Evolutionary conservation across 805 yeast genomes (phyloP), one percentile per base, ranked within the genome.

Genomic region (Teunomyces gatunensis): DNA sequence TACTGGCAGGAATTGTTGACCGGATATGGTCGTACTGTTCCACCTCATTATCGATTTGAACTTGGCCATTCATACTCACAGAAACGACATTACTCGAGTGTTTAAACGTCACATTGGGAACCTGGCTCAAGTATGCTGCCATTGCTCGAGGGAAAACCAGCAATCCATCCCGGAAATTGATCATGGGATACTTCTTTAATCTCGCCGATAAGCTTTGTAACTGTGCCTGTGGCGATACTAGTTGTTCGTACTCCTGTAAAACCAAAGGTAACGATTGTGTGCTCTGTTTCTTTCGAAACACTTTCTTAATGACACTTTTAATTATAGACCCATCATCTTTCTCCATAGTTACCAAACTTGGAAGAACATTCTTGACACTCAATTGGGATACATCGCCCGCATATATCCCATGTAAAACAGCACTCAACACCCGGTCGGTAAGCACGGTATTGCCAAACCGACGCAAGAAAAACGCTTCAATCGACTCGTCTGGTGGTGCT

Each of bases 381-480:
- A 92, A 65, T 47, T 78, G 70, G 5, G 74, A 58, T 1, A 82
- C 74, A 63, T 91, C 96, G 1, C 76, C 76, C 1, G 96, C 97
- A 64, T 90, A 92, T 1, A 94, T 83, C 0, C 99, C 99, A 59
- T 90, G 89, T 61, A 86, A 73, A 3, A 90, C 68, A 0, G 96
- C 98, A 64, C 96, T 87, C 17, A 87, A 67, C 11, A 92, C 66
- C 44, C 87, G 83, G 48, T 68, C 69, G 3, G 77, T 70, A 4
- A 85, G 64, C 2, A 70, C 46, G 6, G 72, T 70, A 7, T 54
- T 58, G 2, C 91, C 91, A 60, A 90, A 84, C 50, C 97, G 67
- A 53, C 97, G 71, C 2, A 69, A 59, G 30, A 91, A 61, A 57
- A 89, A 89, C 2, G 77, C 69, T 39, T 79, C 83, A 1, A 92